Percentiles rank a stretch among this genome's conserved stretches.
phyloP scores from a whole-genome alignment of 192 early-diverging fungal genomes.

The Backusella liffmaniae region DNA sequence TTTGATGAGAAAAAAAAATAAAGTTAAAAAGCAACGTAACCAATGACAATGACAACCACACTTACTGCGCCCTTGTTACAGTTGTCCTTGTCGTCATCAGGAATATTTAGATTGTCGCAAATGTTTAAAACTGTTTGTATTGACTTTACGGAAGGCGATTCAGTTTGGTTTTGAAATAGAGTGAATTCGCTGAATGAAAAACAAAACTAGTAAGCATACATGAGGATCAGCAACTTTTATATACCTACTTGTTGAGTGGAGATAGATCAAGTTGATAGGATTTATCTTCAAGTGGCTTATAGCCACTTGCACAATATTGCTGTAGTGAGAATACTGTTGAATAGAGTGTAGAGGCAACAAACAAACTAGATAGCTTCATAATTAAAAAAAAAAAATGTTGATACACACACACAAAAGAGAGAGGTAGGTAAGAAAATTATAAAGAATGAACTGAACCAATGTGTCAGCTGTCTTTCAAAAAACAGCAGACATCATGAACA shows the following conservation, averaged over 20 bases:
- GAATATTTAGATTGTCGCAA: conserved; percentile 17
- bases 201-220: neutral
- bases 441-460: neutral
- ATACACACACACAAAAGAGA: neutral
- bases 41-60: neutral
- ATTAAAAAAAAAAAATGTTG: neutral
- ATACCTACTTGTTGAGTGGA: conserved; percentile 24
- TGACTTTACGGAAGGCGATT: conserved; percentile 2
- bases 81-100: conserved; percentile 11
- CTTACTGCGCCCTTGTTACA: conserved; percentile 29
- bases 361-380: neutral
- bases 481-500: neutral
- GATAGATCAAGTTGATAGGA: conserved; percentile 26
- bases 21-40: neutral
- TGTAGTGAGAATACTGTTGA: conserved; percentile 4
- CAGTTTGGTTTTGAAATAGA: neutral
- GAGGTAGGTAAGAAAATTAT: neutral
- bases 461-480: neutral
- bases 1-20: neutral
- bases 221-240: neutral
- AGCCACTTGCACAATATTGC: conserved; percentile 24
- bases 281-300: conserved; percentile 10
- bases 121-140: conserved; percentile 21
- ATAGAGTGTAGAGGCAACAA: neutral
- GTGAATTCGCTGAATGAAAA: conserved; percentile 1